Evolutionary conservation across 2,329 filamentous ascomycete genomes (phyloP).

Genomic region (Cercospora zeae-maydis): DNA sequence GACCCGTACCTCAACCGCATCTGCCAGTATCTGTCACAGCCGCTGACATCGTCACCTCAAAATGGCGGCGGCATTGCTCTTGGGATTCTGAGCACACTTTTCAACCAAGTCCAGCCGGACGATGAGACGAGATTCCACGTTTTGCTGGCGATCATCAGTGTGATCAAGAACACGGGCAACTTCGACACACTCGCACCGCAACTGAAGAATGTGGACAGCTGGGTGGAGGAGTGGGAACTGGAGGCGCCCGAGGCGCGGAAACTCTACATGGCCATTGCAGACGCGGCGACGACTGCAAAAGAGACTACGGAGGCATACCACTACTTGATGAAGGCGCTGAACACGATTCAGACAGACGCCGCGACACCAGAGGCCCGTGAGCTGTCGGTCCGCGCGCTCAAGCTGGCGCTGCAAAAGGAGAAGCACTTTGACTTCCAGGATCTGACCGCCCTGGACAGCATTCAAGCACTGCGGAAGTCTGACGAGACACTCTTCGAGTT

Average conservation of each 20-base stretch:
- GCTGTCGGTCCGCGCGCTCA: constrained; percentile 61
- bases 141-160: constrained; percentile 80
- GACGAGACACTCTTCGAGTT: constrained; percentile 85
- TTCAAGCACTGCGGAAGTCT: constrained; percentile 82
- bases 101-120: constrained; percentile 80
- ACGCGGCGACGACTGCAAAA: constrained; percentile 72
- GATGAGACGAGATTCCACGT: constrained; percentile 85
- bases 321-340: constrained; percentile 72
- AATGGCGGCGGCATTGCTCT: constrained; percentile 84
- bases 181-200: constrained; percentile 83
- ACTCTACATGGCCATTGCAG: constrained; percentile 77
- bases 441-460: constrained; percentile 65
- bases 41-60: constrained; percentile 77
- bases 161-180: constrained; percentile 61
- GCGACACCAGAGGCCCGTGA: constrained; percentile 54
- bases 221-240: constrained; percentile 79
- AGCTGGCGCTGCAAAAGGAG: constrained; percentile 62
- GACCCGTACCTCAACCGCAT: constrained; percentile 83
- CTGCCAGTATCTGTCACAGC: constrained; percentile 84
- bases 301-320: constrained; percentile 72
- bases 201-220: constrained; percentile 74
- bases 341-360: constrained; percentile 63
- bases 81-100: constrained; percentile 87
- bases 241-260: constrained; percentile 79
- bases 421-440: constrained; percentile 71